A percentile compares a stretch with the other conserved stretches of the same genome.
Conservation (phyloP, 495 filamentous ascomycete species). For the Hypoxylon perforatum region DNA sequence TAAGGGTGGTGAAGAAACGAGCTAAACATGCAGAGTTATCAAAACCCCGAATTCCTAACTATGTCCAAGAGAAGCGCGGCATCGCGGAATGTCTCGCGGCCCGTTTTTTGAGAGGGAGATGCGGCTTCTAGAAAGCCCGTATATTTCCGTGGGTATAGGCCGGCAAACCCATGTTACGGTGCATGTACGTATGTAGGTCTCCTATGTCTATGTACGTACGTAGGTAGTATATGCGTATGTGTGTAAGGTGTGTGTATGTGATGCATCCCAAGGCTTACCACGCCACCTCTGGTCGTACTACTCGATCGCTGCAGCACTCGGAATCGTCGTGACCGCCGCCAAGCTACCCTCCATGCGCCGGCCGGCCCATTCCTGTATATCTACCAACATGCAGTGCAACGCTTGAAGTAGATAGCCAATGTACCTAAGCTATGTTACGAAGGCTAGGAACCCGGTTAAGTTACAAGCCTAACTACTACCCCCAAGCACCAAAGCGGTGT, state of each 20-base stretch:
- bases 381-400: slow-evolving; percentile 30
- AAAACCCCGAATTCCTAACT: background rate
- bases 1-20: slow-evolving; percentile 1
- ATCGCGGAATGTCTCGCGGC: background rate
- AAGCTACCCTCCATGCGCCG: slow-evolving; percentile 17
- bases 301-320: slow-evolving; percentile 29
- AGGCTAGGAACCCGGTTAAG: slow-evolving; percentile 27
- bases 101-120: slow-evolving; percentile 7
- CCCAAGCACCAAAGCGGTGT: background rate
- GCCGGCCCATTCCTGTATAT: slow-evolving; percentile 30
- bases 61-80: background rate
- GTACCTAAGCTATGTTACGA: slow-evolving; percentile 16
- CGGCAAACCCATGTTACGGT: background rate
- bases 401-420: slow-evolving; percentile 8
- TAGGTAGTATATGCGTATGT: background rate
- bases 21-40: background rate
- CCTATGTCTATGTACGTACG: background rate
- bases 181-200: too few species aligned
- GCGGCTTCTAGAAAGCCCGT: slow-evolving; percentile 27
- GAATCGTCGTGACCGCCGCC: slow-evolving; percentile 35
- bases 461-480: slow-evolving; percentile 6
- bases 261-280: slow-evolving; percentile 26
- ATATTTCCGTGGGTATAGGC: slow-evolving; percentile 35
- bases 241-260: background rate
- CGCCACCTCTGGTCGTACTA: slow-evolving; percentile 35